Evolutionary conservation across 306 rosid genomes (phyloP), one percentile per base, ranked within the genome.

Genomic region (Urtica urens): DNA sequence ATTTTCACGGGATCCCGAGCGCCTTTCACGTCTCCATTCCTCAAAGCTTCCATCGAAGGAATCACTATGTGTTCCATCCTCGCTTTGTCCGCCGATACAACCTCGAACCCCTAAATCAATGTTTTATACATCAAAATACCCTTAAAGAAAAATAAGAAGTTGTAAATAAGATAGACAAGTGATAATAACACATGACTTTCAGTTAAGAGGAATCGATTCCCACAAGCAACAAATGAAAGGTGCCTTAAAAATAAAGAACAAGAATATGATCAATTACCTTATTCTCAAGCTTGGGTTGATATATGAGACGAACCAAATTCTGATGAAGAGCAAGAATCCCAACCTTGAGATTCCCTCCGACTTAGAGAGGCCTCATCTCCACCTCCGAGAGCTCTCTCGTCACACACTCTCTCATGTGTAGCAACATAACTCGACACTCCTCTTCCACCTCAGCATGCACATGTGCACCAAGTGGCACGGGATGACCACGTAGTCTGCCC

Each of bases 21-120:
- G 30, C 87, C 96, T 78, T 82, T 83, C 59, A 72, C 59, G 67
- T 87, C 96, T 24, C 72, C 72, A 59, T 75, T 65, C 64, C 69
- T 66, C 60, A 72, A 41, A 47, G 94, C 96, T 66, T 75, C 92
- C n/a, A 57, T 60, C n/a, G 96, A 81, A 27, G 96, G 92, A 66
- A 66, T 64, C 57, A 82, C 61, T 2, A 83, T 62, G 48, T 82
- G 94, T 41, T 86, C 96, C 83, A 79, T 82, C 0, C 86, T 86
- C 25, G 75, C 76, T 64, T 64, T 79, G 62, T 82, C 94, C 15
- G 81, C 86, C 37, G 70, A 71, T 21, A 86, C 72, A 40, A 79
- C 90, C 78, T 82, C 93, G 68, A 86, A 86, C 0, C 93, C 93
- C 90, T 86, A 67, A 49, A 49, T 17, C 12, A 49, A 23, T 19